Evolutionary conservation across 2,329 filamentous ascomycete genomes (phyloP), one percentile per base, ranked within the genome.

Genomic region (Scopulariopsis brevicaulis): DNA sequence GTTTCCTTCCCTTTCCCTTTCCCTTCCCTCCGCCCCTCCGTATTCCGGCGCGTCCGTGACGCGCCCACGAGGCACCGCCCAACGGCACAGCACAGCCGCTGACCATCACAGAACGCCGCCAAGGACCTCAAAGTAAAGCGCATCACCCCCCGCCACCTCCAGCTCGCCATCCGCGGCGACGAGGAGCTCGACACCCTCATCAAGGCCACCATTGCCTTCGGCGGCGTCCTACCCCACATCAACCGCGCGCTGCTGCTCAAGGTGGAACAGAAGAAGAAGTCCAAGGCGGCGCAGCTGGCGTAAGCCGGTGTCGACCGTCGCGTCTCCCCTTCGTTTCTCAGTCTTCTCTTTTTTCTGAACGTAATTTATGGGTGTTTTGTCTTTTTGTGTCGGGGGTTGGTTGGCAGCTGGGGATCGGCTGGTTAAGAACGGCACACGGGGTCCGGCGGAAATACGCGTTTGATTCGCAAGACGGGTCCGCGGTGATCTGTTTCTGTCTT

Each of bases 111-210:
- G 83, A 99, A 99, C 73, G 94, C 94, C 57, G 94, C 94, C 74
- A 97, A 97, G 82, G 94, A 99, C 74, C 88, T 97, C 71, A 99
- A 97, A 78, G 94, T 97, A 78, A 99, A 97, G 86, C 94, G 94
- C 76, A 99, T 99, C 75, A 97, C 93, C 14, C 94, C 94, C 59
- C 92, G 94, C 73, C 94, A 99, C 74, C 79, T 99, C 64, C 94
- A 99, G 75, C 89, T 99, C 62, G 94, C 94, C 67, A 99, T 99
- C 71, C 91, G 94, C 69, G 94, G 94, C 70, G 94, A 99, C 74
- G 94, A 99, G 77, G 94, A 99, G 76, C 82, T 99, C 66, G 94
- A 99, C 73, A 97, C 92, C 25, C 81, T 99, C 59, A 97, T 99
- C 72, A 89, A 92, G 67, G 94, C 94, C 59, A 99, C 94, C 62